These are phyloP conservation scores for Mycosarcoma mackinlayi DNA, from an alignment of 1,284 basidiomycete genomes.

Conservation along the genomic window DNA sequence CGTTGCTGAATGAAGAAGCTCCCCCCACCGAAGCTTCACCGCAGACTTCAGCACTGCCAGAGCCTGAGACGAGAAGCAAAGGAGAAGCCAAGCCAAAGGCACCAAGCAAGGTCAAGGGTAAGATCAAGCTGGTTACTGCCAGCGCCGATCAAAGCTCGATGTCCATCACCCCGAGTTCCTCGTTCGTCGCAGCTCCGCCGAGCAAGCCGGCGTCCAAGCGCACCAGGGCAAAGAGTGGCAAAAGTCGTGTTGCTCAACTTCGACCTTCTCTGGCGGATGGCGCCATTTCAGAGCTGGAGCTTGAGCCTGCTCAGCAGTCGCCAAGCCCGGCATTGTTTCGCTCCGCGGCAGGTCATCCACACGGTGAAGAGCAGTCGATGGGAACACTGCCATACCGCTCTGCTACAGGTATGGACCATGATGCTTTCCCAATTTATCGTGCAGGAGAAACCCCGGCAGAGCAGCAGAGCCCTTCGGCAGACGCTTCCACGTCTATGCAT, in stretches of 20 bases:
- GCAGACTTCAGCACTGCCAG: neutral
- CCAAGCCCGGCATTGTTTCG: neutral
- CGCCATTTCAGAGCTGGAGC: conserved; percentile 31
- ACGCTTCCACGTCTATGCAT: neutral
- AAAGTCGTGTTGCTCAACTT: conserved; percentile 24
- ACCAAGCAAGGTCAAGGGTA: conserved; percentile 14
- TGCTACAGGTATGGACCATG: neutral
- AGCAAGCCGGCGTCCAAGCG: conserved; percentile 15
- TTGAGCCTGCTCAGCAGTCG: conserved; percentile 13
- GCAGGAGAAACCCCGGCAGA: neutral
- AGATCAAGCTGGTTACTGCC: neutral
- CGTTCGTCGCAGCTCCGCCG: neutral
- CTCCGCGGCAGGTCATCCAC: neutral
- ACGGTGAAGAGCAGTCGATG: neutral
- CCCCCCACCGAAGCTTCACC: neutral
- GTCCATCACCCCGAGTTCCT: neutral
- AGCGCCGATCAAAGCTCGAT: neutral
- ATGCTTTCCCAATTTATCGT: neutral
- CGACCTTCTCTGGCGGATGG: conserved; percentile 23
- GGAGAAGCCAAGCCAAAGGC: conserved; percentile 10
- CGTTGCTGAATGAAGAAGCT: neutral
- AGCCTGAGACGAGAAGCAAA: conserved; percentile 11
- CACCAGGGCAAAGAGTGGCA: conserved; percentile 9
- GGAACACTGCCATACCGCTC: neutral
- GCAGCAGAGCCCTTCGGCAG: neutral